A percentile compares a stretch with the other conserved stretches of the same genome.
Conservation (phyloP, 192 early-diverging fungal species). For the Radiomyces spectabilis region DNA sequence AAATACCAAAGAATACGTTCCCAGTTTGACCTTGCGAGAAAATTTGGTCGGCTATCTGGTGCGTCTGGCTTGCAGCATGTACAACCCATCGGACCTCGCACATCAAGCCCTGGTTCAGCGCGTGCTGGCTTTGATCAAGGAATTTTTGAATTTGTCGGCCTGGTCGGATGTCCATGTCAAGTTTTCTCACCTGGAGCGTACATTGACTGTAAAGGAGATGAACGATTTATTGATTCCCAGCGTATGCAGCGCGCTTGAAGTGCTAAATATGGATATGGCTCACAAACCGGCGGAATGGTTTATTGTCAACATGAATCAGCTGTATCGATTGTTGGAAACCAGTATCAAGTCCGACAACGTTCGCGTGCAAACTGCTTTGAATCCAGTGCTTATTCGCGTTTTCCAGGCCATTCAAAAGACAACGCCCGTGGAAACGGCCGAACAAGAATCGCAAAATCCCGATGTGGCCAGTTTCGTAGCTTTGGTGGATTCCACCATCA, state of each 20-base stretch:
- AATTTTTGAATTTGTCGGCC: constrained; percentile 47
- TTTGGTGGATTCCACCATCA: constrained; percentile 56
- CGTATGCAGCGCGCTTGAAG: constrained; percentile 62
- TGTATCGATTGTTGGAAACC: constrained; percentile 60
- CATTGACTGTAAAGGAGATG: constrained; percentile 45
- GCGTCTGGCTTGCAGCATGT: constrained; percentile 55
- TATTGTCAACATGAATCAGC: constrained; percentile 46
- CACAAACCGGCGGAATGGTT: constrained; percentile 59
- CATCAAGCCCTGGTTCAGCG: constrained; percentile 41
- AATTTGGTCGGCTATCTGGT: constrained; percentile 52
- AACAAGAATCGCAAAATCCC: constrained; percentile 31
- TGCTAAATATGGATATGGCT: constrained; percentile 55
- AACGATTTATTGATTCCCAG: constrained; percentile 43
- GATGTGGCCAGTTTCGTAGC: constrained; percentile 49
- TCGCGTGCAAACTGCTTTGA: constrained; percentile 60
- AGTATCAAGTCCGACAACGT: constrained; percentile 73
- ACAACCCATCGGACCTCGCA: constrained; percentile 35
- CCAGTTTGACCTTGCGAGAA: constrained; percentile 44
- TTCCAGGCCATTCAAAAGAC: constrained; percentile 51
- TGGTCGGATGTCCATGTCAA: constrained; percentile 72
- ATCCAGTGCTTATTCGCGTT: constrained; percentile 64
- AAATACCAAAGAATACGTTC: constrained; percentile 33
- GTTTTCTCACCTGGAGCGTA: constrained; percentile 60
- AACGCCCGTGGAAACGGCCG: constrained; percentile 22
- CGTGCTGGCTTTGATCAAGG: constrained; percentile 57